A percentile compares a stretch with the other conserved stretches of the same genome.
These are phyloP conservation scores for Trichosanthes cucumerina DNA, from an alignment of 306 rosid species.

Conservation along the genomic window DNA sequence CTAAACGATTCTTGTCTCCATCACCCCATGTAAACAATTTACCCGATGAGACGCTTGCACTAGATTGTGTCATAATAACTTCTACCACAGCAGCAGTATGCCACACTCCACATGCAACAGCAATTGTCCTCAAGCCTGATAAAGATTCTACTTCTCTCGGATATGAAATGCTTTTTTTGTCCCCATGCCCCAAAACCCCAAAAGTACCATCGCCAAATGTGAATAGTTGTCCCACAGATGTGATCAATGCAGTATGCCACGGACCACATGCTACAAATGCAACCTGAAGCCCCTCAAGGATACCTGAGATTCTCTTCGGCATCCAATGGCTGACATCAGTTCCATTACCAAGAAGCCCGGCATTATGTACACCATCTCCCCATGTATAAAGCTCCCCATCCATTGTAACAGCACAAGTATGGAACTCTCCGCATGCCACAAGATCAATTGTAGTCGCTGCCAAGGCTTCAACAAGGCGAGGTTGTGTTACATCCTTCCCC, in stretches of 20 bases:
- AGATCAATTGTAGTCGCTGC: slow-evolving; percentile 66
- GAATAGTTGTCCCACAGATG: slow-evolving; percentile 86
- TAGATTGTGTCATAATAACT: slow-evolving; percentile 78
- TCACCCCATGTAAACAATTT: slow-evolving; percentile 99
- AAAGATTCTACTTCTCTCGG: slow-evolving; percentile 96
- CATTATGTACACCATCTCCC: slow-evolving; percentile 80
- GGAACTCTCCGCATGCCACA: slow-evolving; percentile 93
- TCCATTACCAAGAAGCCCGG: slow-evolving; percentile 77
- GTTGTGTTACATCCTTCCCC: slow-evolving; percentile 76
- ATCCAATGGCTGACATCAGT: slow-evolving; percentile 85
- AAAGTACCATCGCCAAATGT: slow-evolving; percentile 98
- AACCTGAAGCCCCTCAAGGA: slow-evolving; percentile 89
- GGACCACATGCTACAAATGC: slow-evolving; percentile 94
- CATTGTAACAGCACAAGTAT: slow-evolving; percentile 92
- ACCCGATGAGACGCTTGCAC: slow-evolving; percentile 83
- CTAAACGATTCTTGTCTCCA: slow-evolving; percentile 98
- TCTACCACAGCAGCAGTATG: slow-evolving; percentile 98
- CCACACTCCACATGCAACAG: slow-evolving; percentile 99
- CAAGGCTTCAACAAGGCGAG: slow-evolving; percentile 82
- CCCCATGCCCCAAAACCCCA: slow-evolving; percentile 96
- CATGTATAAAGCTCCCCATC: slow-evolving; percentile 95
- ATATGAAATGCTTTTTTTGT: slow-evolving; percentile 51
- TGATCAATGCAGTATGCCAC: slow-evolving; percentile 96
- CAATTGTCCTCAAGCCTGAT: slow-evolving; percentile 90
- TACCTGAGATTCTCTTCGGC: slow-evolving; percentile 79